These are phyloP conservation scores for Paraphoma sp. DNA, from an alignment of 2,329 filamentous ascomycete genomes.

Conservation along the genomic window DNA sequence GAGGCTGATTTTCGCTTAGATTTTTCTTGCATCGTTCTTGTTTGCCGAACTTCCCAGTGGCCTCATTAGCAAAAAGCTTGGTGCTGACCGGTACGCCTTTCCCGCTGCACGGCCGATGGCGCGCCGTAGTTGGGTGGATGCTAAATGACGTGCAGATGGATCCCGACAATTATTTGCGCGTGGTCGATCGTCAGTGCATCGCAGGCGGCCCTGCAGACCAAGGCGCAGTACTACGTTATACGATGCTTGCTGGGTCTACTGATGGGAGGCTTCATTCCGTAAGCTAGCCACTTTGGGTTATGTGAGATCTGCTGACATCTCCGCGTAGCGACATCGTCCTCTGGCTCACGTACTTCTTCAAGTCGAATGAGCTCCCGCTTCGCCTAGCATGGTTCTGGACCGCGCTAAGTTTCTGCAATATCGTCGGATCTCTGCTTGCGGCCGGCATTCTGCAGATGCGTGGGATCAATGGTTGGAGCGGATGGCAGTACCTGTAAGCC, in stretches of 20 bases:
- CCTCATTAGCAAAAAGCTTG: slow-evolving; percentile 59
- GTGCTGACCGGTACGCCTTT: slow-evolving; percentile 51
- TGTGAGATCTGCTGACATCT: neutral
- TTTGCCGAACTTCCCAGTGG: slow-evolving; percentile 59
- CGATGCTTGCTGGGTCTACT: slow-evolving; percentile 51
- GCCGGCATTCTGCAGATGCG: slow-evolving; percentile 52
- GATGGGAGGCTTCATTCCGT: slow-evolving; percentile 41
- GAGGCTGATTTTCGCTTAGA: slow-evolving; percentile 17
- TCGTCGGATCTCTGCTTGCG: slow-evolving; percentile 48
- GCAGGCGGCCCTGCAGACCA: slow-evolving; percentile 44
- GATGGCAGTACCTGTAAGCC: slow-evolving; percentile 48
- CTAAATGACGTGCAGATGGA: slow-evolving; percentile 29
- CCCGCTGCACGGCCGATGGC: slow-evolving; percentile 40
- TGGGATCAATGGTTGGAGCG: slow-evolving; percentile 49
- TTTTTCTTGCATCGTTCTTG: slow-evolving; percentile 51
- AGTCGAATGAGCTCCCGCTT: slow-evolving; percentile 49
- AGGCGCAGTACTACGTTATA: slow-evolving; percentile 46
- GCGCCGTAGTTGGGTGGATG: neutral
- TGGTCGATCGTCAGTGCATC: slow-evolving; percentile 47
- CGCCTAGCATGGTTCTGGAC: slow-evolving; percentile 55
- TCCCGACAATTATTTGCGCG: slow-evolving; percentile 44
- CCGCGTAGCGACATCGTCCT: slow-evolving; percentile 47
- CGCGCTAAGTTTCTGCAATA: slow-evolving; percentile 44
- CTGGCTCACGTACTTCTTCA: slow-evolving; percentile 52
- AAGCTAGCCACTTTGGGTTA: neutral